phyloP scores from a whole-genome alignment of 805 yeast species.

The Pichia insulana region DNA sequence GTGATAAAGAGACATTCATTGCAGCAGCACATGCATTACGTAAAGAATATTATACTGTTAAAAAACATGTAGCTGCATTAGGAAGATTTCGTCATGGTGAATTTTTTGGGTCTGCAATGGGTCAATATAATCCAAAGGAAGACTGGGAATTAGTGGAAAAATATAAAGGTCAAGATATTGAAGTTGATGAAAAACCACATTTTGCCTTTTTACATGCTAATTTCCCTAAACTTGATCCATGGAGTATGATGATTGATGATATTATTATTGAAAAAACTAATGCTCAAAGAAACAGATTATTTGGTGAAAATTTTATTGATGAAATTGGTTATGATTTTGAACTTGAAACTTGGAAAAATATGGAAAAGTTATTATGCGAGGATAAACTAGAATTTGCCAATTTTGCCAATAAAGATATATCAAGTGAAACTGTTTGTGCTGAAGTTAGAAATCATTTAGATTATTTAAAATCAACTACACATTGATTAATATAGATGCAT shows the following conservation, averaged over 20 bases:
- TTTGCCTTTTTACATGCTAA: conserved; percentile 55
- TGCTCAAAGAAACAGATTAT: conserved; percentile 44
- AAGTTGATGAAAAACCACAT: conserved; percentile 24
- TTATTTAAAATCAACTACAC: background rate
- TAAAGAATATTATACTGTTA: conserved; percentile 52
- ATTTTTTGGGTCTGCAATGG: conserved; percentile 66
- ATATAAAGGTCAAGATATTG: conserved; percentile 16
- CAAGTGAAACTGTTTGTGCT: background rate
- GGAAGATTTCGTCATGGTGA: conserved; percentile 29
- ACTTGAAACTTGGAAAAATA: conserved; percentile 46
- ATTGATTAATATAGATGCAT: background rate
- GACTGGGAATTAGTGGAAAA: conserved; percentile 36
- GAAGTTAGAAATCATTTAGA: background rate
- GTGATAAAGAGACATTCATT: conserved; percentile 50
- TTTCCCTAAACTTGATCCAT: conserved; percentile 58
- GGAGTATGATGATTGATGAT: conserved; percentile 35
- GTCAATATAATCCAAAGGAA: conserved; percentile 58
- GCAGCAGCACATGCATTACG: conserved; percentile 47
- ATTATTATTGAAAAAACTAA: conserved; percentile 29
- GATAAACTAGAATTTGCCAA: background rate
- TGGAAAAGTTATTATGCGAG: conserved; percentile 48
- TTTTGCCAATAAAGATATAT: background rate
- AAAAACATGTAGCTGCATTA: conserved; percentile 44
- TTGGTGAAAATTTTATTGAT: conserved; percentile 45
- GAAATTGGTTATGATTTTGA: conserved; percentile 48